These are phyloP conservation scores for Penicillium sp. DNA, from an alignment of 2,329 filamentous ascomycete genomes.

Conservation along the genomic window DNA sequence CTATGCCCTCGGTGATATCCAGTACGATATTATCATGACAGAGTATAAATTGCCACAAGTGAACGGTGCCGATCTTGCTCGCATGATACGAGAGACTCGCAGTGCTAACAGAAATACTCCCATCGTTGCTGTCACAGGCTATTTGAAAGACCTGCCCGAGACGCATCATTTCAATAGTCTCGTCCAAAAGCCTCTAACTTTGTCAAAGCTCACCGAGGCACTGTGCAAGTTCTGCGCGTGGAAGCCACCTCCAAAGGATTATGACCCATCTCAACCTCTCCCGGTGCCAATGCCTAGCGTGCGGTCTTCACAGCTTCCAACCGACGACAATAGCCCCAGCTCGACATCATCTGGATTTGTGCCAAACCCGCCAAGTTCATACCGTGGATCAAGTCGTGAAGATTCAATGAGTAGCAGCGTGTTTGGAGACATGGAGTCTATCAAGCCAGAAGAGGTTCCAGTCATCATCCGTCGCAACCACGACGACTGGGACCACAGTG, in stretches of 20 bases:
- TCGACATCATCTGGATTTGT: conserved; percentile 74
- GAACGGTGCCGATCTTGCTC: conserved; percentile 90
- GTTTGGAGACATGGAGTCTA: conserved; percentile 81
- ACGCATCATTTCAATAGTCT: conserved; percentile 94
- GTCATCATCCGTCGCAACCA: conserved; percentile 73
- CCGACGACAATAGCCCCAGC: conserved; percentile 75
- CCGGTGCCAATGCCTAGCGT: conserved; percentile 63
- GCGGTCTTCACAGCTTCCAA: conserved; percentile 62
- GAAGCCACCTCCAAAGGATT: conserved; percentile 72
- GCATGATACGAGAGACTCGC: conserved; percentile 96
- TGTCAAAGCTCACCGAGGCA: conserved; percentile 85
- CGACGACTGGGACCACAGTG: conserved; percentile 65
- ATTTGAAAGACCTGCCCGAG: conserved; percentile 93
- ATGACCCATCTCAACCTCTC: conserved; percentile 53
- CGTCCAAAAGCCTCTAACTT: conserved; percentile 94
- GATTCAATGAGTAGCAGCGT: conserved; percentile 82
- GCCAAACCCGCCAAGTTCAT: conserved; percentile 70
- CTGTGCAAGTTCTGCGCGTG: conserved; percentile 87
- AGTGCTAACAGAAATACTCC: conserved; percentile 93
- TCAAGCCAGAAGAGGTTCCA: conserved; percentile 74
- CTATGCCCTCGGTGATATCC: conserved; percentile 94
- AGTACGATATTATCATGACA: conserved; percentile 98
- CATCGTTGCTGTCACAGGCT: conserved; percentile 94
- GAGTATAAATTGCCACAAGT: conserved; percentile 95
- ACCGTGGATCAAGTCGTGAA: conserved; percentile 76